Evolutionary conservation across 192 early-diverging fungal species (phyloP).

Genomic region (Coemansia sp.): DNA sequence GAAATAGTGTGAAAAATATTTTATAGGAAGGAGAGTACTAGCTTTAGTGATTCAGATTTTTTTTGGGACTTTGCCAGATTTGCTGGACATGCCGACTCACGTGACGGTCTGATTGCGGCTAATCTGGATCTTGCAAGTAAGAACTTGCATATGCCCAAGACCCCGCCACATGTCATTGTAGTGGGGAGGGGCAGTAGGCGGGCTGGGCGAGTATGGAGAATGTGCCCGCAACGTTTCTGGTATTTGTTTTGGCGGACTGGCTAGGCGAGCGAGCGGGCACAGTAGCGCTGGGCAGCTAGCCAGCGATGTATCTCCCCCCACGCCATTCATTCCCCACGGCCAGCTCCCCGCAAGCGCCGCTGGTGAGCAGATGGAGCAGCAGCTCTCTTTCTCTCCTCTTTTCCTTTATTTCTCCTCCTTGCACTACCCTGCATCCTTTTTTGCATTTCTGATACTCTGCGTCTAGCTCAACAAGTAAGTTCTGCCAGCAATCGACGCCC

Average conservation of each 20-base stretch:
- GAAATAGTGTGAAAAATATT: conserved; percentile 1
- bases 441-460: background rate
- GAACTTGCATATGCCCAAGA: conserved; percentile 24
- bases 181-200: conserved; percentile 8
- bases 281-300: conserved; percentile 4
- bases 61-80: too few relatives aligned
- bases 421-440: background rate
- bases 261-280: background rate
- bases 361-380: background rate
- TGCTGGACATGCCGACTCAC: background rate
- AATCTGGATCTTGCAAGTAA: conserved; percentile 16
- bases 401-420: background rate
- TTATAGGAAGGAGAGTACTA: background rate
- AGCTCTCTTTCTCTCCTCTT: background rate
- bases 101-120: background rate
- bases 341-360: background rate
- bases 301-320: background rate
- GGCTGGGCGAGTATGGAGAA: conserved; percentile 18
- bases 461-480: conserved; percentile 5
- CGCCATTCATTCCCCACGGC: conserved; percentile 4
- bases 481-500: conserved; percentile 1
- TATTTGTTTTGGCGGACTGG: background rate
- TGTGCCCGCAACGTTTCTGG: conserved; percentile 16
- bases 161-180: background rate
- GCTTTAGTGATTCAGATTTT: background rate